A percentile compares a stretch with the other conserved stretches of the same genome.
Conservation (phyloP, 352 stramenopile species). For the Phytophthora lateralis region DNA sequence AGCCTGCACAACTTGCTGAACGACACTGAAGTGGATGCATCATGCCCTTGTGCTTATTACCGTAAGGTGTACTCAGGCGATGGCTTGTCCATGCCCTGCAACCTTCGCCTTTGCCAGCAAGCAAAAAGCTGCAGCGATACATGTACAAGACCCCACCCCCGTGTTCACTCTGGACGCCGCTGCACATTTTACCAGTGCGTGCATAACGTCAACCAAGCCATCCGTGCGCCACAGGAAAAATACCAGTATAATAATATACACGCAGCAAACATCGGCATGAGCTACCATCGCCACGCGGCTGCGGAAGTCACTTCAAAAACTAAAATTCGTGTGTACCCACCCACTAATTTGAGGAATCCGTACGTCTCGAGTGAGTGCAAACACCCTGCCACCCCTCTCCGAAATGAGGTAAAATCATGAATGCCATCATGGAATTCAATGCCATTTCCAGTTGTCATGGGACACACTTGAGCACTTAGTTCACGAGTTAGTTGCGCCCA, state of each 20-base stretch:
- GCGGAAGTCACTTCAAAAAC: not conserved
- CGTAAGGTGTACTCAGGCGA: too few species aligned
- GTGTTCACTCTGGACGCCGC: not conserved
- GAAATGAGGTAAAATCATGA: too few species aligned
- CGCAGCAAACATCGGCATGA: not conserved
- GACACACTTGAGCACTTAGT: too few species aligned
- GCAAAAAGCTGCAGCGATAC: not conserved
- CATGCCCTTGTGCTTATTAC: conserved; percentile 4
- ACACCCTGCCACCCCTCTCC: not conserved
- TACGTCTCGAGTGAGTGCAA: not conserved
- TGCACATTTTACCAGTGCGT: too few species aligned
- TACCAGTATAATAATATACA: not conserved
- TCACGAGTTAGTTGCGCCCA: not conserved
- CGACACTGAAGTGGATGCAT: conserved; percentile 18
- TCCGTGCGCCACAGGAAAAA: not conserved
- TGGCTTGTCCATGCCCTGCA: conserved; percentile 24
- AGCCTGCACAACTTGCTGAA: not conserved
- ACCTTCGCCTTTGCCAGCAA: conserved; percentile 1
- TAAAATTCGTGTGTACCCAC: not conserved
- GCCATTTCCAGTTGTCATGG: not conserved
- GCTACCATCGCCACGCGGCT: not conserved
- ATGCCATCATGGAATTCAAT: too few species aligned
- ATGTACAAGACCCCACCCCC: not conserved
- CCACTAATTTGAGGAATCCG: not conserved
- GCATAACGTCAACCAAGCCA: too few species aligned